phyloP scores from a whole-genome alignment of 805 yeast genomes.

The Yamadazyma philogaea region DNA sequence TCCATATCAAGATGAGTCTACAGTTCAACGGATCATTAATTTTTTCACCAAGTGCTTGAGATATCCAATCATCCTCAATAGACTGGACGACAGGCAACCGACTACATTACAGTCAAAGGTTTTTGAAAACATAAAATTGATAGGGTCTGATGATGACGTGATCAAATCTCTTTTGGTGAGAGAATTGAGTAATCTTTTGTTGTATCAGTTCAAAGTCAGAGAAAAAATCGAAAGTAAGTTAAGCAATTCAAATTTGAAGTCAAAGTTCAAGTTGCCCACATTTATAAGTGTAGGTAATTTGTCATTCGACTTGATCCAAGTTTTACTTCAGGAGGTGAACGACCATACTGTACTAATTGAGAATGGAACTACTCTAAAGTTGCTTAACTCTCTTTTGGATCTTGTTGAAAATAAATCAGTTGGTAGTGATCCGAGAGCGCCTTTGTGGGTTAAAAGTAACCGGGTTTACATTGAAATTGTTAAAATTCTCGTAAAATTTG shows the following conservation, averaged over 20 bases:
- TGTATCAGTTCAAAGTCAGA: conserved; percentile 61
- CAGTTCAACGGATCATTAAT: conserved; percentile 51
- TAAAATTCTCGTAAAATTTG: conserved; percentile 19
- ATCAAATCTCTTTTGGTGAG: conserved; percentile 47
- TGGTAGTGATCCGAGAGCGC: conserved; percentile 25
- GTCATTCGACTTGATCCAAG: conserved; percentile 41
- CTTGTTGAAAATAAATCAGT: conserved; percentile 44
- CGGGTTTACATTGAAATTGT: conserved; percentile 37
- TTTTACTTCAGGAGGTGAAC: conserved; percentile 27
- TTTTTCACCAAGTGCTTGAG: conserved; percentile 63
- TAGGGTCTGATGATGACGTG: conserved; percentile 24
- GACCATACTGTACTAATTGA: conserved; percentile 37
- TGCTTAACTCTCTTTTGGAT: conserved; percentile 51
- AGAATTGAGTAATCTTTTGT: conserved; percentile 51
- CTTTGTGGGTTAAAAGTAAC: conserved; percentile 57
- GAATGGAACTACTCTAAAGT: conserved; percentile 45
- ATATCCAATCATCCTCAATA: conserved; percentile 67
- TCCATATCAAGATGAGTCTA: conserved; percentile 28
- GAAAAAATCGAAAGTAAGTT: conserved; percentile 56
- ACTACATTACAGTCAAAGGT: conserved; percentile 65
- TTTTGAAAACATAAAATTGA: conserved; percentile 43
- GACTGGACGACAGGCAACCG: conserved; percentile 47
- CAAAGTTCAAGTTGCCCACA: conserved; percentile 51
- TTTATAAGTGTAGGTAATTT: conserved; percentile 57
- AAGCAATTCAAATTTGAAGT: conserved; percentile 27